Conservation (phyloP, 2,329 filamentous ascomycete species). For the Sphaerulina musiva region DNA sequence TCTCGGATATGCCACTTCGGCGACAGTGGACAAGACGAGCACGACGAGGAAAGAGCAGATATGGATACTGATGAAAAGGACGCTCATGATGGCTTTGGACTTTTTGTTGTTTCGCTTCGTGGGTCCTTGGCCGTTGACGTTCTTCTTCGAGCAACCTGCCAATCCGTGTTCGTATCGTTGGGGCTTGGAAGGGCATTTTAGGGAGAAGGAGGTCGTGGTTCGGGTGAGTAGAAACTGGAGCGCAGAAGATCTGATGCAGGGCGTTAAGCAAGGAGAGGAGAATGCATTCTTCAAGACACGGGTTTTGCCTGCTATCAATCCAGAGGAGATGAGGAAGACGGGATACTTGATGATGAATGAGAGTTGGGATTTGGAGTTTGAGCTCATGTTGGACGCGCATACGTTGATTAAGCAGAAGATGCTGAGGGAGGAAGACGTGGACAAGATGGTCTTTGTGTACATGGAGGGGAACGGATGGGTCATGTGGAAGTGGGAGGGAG, state of each 20-base stretch:
- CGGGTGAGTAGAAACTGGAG: conserved; percentile 71
- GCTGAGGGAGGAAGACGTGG: conserved; percentile 59
- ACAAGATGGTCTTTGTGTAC: conserved; percentile 62
- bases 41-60: conserved; percentile 53
- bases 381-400: conserved; percentile 68
- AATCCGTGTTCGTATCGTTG: conserved; percentile 69
- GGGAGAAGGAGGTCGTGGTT: conserved; percentile 73
- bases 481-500: conserved; percentile 38
- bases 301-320: conserved; percentile 62
- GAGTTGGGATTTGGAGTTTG: conserved; percentile 84
- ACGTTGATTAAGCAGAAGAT: conserved; percentile 58
- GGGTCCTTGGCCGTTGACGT: conserved; percentile 43
- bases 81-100: conserved; percentile 64
- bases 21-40: conserved; percentile 55
- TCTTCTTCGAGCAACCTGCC: conserved; percentile 55
- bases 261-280: conserved; percentile 49
- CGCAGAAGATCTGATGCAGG: conserved; percentile 48
- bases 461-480: conserved; percentile 62
- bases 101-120: conserved; percentile 49
- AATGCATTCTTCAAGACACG: conserved; percentile 53
- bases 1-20: conserved; percentile 60
- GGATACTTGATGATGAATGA: conserved; percentile 80
- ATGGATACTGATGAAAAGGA: conserved; percentile 54
- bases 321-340: conserved; percentile 67
- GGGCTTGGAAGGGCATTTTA: conserved; percentile 58